These are phyloP conservation scores for Cadophora malorum DNA, from an alignment of 2,329 filamentous ascomycete species.

Conservation along the genomic window DNA sequence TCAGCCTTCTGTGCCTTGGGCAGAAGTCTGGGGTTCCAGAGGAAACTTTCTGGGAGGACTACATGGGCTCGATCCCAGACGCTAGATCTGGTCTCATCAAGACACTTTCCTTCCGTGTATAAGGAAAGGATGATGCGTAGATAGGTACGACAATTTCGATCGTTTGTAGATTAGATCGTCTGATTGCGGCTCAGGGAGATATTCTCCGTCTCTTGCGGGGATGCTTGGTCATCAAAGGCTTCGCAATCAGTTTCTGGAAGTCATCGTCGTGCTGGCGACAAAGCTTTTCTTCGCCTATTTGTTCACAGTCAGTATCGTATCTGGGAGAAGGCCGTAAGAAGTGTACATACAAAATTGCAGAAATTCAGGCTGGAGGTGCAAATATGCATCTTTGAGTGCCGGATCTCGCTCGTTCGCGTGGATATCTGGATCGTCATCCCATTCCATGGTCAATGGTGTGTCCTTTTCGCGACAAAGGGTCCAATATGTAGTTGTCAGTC, in stretches of 20 bases:
- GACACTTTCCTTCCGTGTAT: too few species aligned
- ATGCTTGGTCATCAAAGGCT: constrained; percentile 20
- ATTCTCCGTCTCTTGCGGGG: constrained; percentile 22
- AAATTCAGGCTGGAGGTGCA: constrained; percentile 24
- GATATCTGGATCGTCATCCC: too few species aligned
- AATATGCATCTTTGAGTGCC: constrained; percentile 21
- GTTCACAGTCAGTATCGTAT: not conserved
- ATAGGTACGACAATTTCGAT: too few species aligned
- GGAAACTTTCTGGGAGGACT: too few species aligned
- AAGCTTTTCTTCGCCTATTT: constrained; percentile 24
- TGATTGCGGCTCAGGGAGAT: not conserved
- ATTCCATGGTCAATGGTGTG: constrained; percentile 30
- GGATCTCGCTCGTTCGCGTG: too few species aligned
- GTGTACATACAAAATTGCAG: constrained; percentile 27
- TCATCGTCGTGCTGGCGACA: constrained; percentile 31
- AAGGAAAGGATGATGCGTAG: too few species aligned
- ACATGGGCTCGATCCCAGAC: too few species aligned
- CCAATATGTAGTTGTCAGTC: constrained; percentile 31
- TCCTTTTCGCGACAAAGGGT: constrained; percentile 32
- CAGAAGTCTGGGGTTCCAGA: too few species aligned
- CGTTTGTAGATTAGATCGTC: too few species aligned
- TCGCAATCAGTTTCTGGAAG: constrained; percentile 28
- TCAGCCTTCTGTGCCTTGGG: too few species aligned
- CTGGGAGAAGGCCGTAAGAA: not conserved
- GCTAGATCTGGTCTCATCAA: too few species aligned